phyloP scores from a whole-genome alignment of 441 rosid species.

The Breynia disticha region DNA sequence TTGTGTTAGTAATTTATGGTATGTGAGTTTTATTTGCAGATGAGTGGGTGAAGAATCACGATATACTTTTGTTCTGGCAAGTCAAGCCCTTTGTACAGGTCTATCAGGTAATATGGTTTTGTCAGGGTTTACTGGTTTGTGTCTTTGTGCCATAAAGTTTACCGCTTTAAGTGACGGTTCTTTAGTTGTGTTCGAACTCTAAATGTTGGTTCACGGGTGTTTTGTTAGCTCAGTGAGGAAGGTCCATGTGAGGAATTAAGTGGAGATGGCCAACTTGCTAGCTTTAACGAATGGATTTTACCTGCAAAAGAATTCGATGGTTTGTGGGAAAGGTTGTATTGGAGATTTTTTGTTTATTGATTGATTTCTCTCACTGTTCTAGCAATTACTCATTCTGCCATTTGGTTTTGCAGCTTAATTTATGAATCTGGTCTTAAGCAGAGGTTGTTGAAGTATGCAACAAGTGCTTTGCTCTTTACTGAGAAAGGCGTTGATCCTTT shows the following conservation, averaged over 20 bases:
- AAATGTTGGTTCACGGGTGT: constrained; percentile 4
- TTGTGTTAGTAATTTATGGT: neutral
- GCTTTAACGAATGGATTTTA: constrained; percentile 91
- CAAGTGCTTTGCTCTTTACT: constrained; percentile 85
- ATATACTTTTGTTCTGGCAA: constrained; percentile 92
- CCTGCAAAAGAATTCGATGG: constrained; percentile 99
- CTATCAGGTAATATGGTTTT: constrained; percentile 63
- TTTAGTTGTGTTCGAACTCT: neutral
- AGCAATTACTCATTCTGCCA: constrained; percentile 8
- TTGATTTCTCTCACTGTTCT: constrained; percentile 1
- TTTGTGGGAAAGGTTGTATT: constrained; percentile 93
- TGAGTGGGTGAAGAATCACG: constrained; percentile 70
- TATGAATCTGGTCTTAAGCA: constrained; percentile 94
- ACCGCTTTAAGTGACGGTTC: constrained; percentile 1
- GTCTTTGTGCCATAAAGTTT: neutral
- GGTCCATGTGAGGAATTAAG: constrained; percentile 86
- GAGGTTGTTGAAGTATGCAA: constrained; percentile 75
- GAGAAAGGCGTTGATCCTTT: constrained; percentile 87
- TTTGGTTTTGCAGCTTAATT: constrained; percentile 56
- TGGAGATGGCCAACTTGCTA: constrained; percentile 75
- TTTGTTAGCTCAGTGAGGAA: constrained; percentile 77
- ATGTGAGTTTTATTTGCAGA: constrained; percentile 31
- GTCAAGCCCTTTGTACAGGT: constrained; percentile 84
- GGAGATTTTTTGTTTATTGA: neutral
- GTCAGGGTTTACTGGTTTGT: neutral